Evolutionary conservation across 768 basidiomycete genomes (phyloP).

Genomic region (Russula virescens): DNA sequence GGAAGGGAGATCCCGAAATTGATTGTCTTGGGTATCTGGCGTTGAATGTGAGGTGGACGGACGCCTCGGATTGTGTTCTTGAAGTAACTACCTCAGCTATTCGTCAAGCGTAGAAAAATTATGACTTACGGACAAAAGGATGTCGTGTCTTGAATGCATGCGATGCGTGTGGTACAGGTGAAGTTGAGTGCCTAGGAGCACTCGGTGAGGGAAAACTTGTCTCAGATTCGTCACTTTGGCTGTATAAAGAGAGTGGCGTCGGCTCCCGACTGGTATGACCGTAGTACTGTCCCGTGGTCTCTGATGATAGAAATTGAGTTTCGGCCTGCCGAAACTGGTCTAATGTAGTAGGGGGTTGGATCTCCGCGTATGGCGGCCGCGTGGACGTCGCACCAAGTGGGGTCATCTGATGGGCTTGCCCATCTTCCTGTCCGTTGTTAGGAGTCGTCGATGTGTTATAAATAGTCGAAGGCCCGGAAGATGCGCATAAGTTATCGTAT

Average conservation of each 20-base stretch:
- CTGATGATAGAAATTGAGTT: too few species aligned
- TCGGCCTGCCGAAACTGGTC: not conserved
- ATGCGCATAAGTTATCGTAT: not conserved
- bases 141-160: not conserved
- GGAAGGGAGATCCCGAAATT: not conserved
- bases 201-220: not conserved
- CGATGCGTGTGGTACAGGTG: not conserved
- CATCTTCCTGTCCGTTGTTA: not conserved
- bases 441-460: not conserved
- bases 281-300: too few species aligned
- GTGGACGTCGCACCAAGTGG: not conserved
- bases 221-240: not conserved
- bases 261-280: not conserved
- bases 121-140: not conserved
- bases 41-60: not conserved
- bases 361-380: not conserved
- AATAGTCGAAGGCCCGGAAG: not conserved
- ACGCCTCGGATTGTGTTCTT: not conserved
- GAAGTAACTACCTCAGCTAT: not conserved
- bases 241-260: not conserved
- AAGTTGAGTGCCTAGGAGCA: not conserved
- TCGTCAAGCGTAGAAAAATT: not conserved
- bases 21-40: not conserved
- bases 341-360: too few species aligned
- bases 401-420: not conserved